Evolutionary conservation across 768 basidiomycete genomes (phyloP).

Genomic region (Imleria badia): DNA sequence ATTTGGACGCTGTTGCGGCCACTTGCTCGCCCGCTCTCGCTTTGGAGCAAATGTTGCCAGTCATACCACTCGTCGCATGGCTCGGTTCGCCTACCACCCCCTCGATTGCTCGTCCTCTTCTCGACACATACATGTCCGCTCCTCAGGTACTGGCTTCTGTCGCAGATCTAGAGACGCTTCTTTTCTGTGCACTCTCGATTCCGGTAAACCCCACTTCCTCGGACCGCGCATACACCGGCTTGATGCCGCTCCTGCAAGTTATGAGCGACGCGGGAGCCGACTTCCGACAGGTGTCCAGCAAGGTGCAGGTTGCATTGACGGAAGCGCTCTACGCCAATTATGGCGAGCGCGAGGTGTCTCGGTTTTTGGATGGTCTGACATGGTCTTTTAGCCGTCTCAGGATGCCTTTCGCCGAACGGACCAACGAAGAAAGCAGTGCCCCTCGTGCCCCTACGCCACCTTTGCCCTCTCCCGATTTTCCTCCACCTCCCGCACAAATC

Average conservation of each 20-base stretch:
- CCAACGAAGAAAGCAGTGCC: neutral
- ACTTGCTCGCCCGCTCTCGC: neutral
- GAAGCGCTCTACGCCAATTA: conserved; percentile 24
- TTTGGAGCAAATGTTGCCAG: conserved; percentile 7
- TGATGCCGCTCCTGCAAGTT: conserved; percentile 44
- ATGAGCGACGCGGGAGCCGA: conserved; percentile 35
- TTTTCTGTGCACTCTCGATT: conserved; percentile 40
- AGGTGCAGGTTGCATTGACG: conserved; percentile 17
- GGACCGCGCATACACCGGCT: conserved; percentile 37
- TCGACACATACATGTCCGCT: conserved; percentile 48
- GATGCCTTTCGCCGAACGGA: conserved; percentile 20
- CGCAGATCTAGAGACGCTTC: conserved; percentile 44
- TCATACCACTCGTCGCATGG: conserved; percentile 33
- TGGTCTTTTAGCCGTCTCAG: conserved; percentile 21
- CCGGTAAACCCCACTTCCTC: conserved; percentile 21
- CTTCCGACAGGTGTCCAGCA: conserved; percentile 28
- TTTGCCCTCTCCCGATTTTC: conserved; percentile 11
- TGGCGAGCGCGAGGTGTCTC: conserved; percentile 20
- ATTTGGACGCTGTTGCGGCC: conserved; percentile 12
- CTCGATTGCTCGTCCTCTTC: conserved; percentile 38
- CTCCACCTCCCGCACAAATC: conserved; percentile 12
- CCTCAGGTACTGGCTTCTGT: conserved; percentile 31
- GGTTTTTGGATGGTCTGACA: conserved; percentile 21
- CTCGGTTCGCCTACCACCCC: conserved; percentile 35
- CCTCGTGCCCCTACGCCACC: conserved; percentile 13